Evolutionary conservation across 129 eudicot species (phyloP).

Genomic region (Silybum marianum): DNA sequence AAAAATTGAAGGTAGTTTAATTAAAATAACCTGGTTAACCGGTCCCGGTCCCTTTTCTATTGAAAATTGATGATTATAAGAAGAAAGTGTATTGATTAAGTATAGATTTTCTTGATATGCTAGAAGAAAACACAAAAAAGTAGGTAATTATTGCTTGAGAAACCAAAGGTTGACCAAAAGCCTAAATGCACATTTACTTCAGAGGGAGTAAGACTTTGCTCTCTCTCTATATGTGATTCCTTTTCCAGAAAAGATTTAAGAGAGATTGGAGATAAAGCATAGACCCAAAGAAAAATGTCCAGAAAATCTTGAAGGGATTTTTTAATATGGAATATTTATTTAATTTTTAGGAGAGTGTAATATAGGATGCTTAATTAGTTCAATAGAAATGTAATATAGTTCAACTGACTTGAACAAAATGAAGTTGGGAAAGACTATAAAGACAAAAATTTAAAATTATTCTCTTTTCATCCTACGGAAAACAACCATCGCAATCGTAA

Average conservation of each 20-base stretch:
- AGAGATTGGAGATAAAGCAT: conserved; percentile 20
- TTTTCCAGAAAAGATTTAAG: conserved; percentile 19
- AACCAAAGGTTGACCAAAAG: conserved; percentile 11
- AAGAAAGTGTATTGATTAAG: not conserved
- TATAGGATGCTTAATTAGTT: conserved; percentile 10
- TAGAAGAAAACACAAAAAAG: not conserved
- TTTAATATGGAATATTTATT: conserved; percentile 2
- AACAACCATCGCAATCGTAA: not conserved
- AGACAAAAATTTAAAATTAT: not conserved
- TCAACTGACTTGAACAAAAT: not conserved
- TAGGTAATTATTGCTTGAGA: not conserved
- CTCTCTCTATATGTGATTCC: not conserved
- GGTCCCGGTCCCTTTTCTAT: not conserved
- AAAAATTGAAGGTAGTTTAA: not conserved
- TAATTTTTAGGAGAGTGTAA: conserved; percentile 5
- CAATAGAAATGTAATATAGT: not conserved
- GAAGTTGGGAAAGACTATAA: not conserved
- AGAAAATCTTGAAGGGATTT: not conserved
- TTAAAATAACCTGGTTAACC: not conserved
- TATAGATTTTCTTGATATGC: conserved; percentile 4
- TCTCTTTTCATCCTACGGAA: not conserved
- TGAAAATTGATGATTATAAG: not conserved
- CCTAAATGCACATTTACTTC: not conserved
- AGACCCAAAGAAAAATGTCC: conserved; percentile 16
- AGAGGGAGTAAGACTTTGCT: not conserved